Conservation (phyloP, 306 rosid genomes). For the Glycine soja region DNA sequence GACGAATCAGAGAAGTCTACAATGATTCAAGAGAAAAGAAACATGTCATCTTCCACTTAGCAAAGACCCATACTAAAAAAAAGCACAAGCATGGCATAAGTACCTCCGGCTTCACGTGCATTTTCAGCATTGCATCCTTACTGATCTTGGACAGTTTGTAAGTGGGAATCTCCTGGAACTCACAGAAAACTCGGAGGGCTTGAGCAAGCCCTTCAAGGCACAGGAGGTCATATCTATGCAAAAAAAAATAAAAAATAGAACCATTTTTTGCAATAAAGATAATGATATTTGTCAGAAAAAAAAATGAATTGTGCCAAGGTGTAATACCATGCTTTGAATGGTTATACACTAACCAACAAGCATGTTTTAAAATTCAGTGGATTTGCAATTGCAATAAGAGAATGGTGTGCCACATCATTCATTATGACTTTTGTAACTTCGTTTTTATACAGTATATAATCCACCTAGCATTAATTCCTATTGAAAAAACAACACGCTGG, state of each 20-base stretch:
- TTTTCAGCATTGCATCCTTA: constrained; percentile 68
- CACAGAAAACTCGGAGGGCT: constrained; percentile 74
- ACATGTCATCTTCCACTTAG: constrained; percentile 37
- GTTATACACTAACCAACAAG: background rate
- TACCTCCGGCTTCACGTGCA: constrained; percentile 96
- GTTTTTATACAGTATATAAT: background rate
- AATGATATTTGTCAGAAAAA: background rate
- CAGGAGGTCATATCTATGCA: constrained; percentile 82
- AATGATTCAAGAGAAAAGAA: constrained; percentile 18
- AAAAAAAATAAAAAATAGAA: constrained; percentile 11
- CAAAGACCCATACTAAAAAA: background rate
- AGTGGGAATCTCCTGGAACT: constrained; percentile 63
- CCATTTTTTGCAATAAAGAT: background rate
- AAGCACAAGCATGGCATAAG: background rate
- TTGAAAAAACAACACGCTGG: too few species aligned
- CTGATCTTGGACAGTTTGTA: constrained; percentile 67
- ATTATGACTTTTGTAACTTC: constrained; percentile 5
- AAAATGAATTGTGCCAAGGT: background rate
- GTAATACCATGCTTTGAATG: background rate
- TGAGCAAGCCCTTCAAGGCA: constrained; percentile 96
- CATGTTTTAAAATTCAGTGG: background rate
- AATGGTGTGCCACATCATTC: background rate
- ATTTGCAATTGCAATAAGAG: constrained; percentile 8
- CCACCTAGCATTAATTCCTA: too few species aligned
- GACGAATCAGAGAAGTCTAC: constrained; percentile 83